Conservation (phyloP, 768 basidiomycete genomes). For the Agrocybe praecox region DNA sequence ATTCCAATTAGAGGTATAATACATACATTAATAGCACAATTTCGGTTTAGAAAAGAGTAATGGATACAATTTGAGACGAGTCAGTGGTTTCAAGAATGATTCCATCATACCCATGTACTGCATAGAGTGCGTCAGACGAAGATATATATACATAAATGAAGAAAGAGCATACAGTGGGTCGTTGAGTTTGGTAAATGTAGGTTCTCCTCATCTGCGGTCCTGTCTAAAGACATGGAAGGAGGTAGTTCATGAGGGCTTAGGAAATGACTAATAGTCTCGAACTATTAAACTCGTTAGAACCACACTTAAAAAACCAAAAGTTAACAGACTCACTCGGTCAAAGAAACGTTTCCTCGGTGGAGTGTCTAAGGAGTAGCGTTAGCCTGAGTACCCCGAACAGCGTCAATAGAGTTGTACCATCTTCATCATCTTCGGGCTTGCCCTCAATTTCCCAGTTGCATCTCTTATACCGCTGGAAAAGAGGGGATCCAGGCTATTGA, state of each 20-base stretch:
- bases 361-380: conserved; percentile 48
- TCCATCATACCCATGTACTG: conserved; percentile 81
- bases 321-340: conserved; percentile 61
- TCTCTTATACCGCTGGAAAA: conserved; percentile 90
- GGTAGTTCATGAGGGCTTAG: conserved; percentile 73
- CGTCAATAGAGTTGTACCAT: conserved; percentile 44
- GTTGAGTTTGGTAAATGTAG: conserved; percentile 68
- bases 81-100: conserved; percentile 81
- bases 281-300: conserved; percentile 38
- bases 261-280: conserved; percentile 79
- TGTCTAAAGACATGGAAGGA: conserved; percentile 80
- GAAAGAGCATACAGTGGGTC: conserved; percentile 57
- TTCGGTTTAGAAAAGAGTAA: conserved; percentile 59
- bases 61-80: conserved; percentile 73
- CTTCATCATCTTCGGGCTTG: conserved; percentile 79
- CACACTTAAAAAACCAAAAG: not conserved
- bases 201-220: conserved; percentile 75
- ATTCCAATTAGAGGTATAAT: not conserved
- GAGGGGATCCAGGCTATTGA: conserved; percentile 77
- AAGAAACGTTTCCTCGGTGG: conserved; percentile 75
- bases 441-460: conserved; percentile 91
- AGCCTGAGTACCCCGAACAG: not conserved
- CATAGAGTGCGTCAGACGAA: not conserved
- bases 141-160: conserved; percentile 12
- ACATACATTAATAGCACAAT: not conserved